Percentiles rank a stretch among this genome's conserved stretches.
phyloP scores from a whole-genome alignment of 2,329 filamentous ascomycete genomes.

The Exophiala aquamarina region DNA sequence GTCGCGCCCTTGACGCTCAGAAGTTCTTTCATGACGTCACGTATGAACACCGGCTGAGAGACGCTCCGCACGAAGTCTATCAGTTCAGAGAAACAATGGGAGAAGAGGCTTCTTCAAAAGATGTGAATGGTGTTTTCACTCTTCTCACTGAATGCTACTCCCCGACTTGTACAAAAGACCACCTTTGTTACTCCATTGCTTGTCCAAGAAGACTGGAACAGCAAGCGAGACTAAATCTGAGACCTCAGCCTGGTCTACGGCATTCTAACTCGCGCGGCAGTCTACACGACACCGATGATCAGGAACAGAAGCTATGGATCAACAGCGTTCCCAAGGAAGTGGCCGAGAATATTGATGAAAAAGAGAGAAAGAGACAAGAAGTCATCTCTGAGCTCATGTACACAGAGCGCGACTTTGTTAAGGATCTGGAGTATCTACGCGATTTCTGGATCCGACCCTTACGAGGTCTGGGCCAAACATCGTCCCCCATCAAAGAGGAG shows the following conservation, averaged over 20 bases:
- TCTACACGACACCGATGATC: conserved; percentile 82
- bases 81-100: conserved; percentile 92
- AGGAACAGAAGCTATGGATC: conserved; percentile 99
- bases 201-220: conserved; percentile 92
- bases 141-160: conserved; percentile 96
- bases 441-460: conserved; percentile 98
- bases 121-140: conserved; percentile 95
- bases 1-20: conserved; percentile 89
- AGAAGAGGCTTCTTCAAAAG: conserved; percentile 66
- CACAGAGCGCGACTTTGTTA: conserved; percentile 97
- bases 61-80: conserved; percentile 93
- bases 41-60: conserved; percentile 91
- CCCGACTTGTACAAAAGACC: conserved; percentile 91
- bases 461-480: conserved; percentile 63
- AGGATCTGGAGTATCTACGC: conserved; percentile 93
- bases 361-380: conserved; percentile 95
- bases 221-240: conserved; percentile 89
- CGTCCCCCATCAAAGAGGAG: conserved; percentile 83
- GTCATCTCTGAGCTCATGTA: conserved; percentile 99
- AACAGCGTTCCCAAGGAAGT: conserved; percentile 96
- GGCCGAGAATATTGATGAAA: conserved; percentile 82
- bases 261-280: conserved; percentile 67
- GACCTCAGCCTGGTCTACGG: conserved; percentile 84
- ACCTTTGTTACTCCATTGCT: conserved; percentile 96
- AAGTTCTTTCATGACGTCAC: conserved; percentile 99